phyloP scores from a whole-genome alignment of 2,329 filamentous ascomycete genomes.

The Aureobasidium sp. region DNA sequence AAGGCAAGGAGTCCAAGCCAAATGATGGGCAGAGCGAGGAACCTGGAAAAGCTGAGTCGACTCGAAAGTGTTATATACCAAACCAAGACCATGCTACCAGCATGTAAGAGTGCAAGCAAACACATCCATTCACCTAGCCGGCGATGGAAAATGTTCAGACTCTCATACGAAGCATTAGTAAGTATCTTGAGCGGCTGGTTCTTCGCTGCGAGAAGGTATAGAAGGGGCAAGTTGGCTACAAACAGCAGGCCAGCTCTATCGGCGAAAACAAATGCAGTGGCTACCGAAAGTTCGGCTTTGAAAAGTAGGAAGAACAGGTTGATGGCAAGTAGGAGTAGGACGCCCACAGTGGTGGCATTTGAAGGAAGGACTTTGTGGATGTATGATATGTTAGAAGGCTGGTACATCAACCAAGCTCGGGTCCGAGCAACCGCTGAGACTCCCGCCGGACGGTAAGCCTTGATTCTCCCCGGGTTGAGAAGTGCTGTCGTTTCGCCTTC shows the following conservation, averaged over 20 bases:
- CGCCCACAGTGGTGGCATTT: conserved; percentile 46
- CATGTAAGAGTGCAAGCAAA: conserved; percentile 50
- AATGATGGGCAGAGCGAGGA: conserved; percentile 44
- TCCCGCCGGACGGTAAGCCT: neutral
- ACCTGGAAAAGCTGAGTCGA: conserved; percentile 35
- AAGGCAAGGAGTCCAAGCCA: conserved; percentile 49
- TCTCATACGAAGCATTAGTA: conserved; percentile 58
- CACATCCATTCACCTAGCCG: conserved; percentile 55
- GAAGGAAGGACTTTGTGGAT: conserved; percentile 49
- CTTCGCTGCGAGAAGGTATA: conserved; percentile 59
- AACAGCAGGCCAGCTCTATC: conserved; percentile 50
- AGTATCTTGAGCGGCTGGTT: conserved; percentile 54
- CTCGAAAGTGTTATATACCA: conserved; percentile 47
- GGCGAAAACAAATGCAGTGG: conserved; percentile 49
- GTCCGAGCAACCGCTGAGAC: conserved; percentile 2
- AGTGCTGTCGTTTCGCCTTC: conserved; percentile 26
- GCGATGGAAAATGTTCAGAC: conserved; percentile 57
- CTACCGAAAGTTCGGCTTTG: conserved; percentile 38
- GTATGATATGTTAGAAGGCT: conserved; percentile 49
- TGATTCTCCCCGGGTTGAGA: conserved; percentile 17
- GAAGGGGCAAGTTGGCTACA: conserved; percentile 41
- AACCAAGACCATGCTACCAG: conserved; percentile 43
- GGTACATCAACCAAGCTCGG: conserved; percentile 40
- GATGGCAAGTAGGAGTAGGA: conserved; percentile 43
- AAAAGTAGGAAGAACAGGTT: conserved; percentile 53